Evolutionary conservation across 108 stramenopile species (phyloP).

Genomic region (Parietichytrium sp.): DNA sequence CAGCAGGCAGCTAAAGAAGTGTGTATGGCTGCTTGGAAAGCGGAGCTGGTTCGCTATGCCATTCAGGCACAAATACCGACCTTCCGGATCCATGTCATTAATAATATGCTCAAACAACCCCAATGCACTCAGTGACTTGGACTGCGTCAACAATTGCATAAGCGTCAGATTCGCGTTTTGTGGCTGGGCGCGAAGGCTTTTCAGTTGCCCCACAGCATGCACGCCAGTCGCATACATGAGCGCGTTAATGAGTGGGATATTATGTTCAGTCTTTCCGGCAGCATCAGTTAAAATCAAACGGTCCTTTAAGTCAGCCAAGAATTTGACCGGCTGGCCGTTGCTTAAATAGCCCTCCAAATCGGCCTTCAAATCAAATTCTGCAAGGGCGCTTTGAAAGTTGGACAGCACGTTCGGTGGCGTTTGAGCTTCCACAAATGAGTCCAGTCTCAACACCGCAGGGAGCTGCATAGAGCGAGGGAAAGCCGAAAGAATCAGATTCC

Average conservation of each 20-base stretch:
- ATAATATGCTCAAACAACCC: conserved; percentile 81
- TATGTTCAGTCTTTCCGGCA: conserved; percentile 68
- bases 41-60: conserved; percentile 98
- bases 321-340: conserved; percentile 77
- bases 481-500: conserved; percentile 93
- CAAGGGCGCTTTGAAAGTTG: conserved; percentile 60
- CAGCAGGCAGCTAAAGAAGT: conserved; percentile 95
- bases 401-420: conserved; percentile 82
- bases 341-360: conserved; percentile 87
- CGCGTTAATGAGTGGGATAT: conserved; percentile 82
- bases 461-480: conserved; percentile 92
- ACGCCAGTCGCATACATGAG: conserved; percentile 93
- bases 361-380: conserved; percentile 55
- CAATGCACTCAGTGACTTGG: conserved; percentile 50
- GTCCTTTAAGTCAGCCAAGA: conserved; percentile 70
- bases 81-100: conserved; percentile 80
- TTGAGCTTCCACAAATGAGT: conserved; percentile 95
- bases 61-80: conserved; percentile 91
- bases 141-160: not conserved
- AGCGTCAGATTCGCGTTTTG: not conserved
- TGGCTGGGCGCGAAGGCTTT: not conserved
- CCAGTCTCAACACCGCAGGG: no score
- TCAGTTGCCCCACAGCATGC: conserved; percentile 73
- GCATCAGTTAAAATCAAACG: conserved; percentile 64
- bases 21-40: conserved; percentile 98